phyloP scores from a whole-genome alignment of 345 rosid genomes.

The Xanthoceras sorbifolium region DNA sequence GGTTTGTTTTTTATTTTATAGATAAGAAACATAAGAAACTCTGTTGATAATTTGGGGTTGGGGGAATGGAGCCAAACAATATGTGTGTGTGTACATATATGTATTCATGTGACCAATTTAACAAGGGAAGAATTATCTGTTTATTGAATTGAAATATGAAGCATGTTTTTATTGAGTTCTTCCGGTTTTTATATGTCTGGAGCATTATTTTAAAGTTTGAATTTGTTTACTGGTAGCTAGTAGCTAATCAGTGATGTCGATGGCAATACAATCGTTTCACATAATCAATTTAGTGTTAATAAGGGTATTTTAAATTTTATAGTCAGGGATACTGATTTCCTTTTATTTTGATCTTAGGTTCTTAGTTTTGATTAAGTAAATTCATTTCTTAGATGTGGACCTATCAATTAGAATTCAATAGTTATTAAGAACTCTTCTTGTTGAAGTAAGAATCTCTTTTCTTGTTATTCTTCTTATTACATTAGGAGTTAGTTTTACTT shows the following conservation, averaged over 20 bases:
- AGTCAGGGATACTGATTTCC: neutral
- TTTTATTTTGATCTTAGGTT: neutral
- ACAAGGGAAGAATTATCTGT: neutral
- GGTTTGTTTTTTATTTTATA: too few relatives aligned
- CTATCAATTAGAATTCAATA: too few relatives aligned
- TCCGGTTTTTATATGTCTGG: neutral
- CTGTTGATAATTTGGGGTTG: too few relatives aligned
- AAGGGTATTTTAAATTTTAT: neutral
- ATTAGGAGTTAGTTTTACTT: too few relatives aligned
- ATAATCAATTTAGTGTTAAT: conserved; percentile 3
- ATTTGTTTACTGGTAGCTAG: neutral
- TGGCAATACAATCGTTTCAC: neutral
- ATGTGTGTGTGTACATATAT: too few relatives aligned
- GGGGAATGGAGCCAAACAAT: too few relatives aligned
- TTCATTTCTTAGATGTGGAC: neutral
- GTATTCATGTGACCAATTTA: too few relatives aligned
- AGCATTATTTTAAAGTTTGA: conserved; percentile 4
- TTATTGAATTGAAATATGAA: neutral
- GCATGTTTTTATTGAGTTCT: neutral
- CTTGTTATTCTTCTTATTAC: too few relatives aligned
- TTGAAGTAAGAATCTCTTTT: too few relatives aligned
- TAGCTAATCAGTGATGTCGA: neutral
- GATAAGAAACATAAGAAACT: too few relatives aligned
- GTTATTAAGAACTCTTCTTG: too few relatives aligned
- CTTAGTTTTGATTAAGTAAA: neutral